phyloP scores from a whole-genome alignment of 2,329 filamentous ascomycete species.

The Penicillium psychrosexuale region DNA sequence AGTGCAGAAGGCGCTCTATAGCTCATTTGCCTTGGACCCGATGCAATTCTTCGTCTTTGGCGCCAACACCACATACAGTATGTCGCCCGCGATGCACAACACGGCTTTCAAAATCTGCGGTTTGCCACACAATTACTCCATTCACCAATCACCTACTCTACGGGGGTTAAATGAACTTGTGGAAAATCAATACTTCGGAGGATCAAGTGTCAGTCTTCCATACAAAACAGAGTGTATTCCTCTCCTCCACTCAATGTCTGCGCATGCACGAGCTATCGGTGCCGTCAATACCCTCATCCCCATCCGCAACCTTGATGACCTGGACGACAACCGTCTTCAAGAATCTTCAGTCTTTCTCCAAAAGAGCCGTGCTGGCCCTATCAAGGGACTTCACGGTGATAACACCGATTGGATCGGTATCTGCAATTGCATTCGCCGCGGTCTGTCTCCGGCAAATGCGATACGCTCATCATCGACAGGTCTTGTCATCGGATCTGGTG shows the following conservation, averaged over 20 bases:
- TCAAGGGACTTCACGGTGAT: slow-evolving; percentile 70
- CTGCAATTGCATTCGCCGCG: slow-evolving; percentile 66
- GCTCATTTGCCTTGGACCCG: slow-evolving; percentile 64
- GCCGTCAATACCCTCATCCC: slow-evolving; percentile 75
- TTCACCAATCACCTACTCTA: slow-evolving; percentile 61
- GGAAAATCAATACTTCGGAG: slow-evolving; percentile 65
- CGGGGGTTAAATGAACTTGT: slow-evolving; percentile 63
- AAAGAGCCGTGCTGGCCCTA: slow-evolving; percentile 62
- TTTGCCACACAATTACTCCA: slow-evolving; percentile 66
- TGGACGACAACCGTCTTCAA: slow-evolving; percentile 54
- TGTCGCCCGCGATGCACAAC: slow-evolving; percentile 77
- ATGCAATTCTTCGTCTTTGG: slow-evolving; percentile 73
- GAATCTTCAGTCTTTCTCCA: slow-evolving; percentile 55
- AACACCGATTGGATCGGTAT: slow-evolving; percentile 84
- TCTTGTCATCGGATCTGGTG: slow-evolving; percentile 62
- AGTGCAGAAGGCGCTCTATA: slow-evolving; percentile 63
- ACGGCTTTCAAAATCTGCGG: slow-evolving; percentile 64
- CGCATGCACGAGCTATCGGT: slow-evolving; percentile 70
- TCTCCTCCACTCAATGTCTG: slow-evolving; percentile 63
- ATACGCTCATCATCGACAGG: slow-evolving; percentile 56
- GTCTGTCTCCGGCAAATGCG: slow-evolving; percentile 68
- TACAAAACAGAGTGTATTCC: slow-evolving; percentile 71
- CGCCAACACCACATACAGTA: slow-evolving; percentile 67
- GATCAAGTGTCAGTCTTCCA: slow-evolving; percentile 67
- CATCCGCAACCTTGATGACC: slow-evolving; percentile 55